phyloP scores from a whole-genome alignment of 2,329 filamentous ascomycete genomes.

The Fusarium redolens region DNA sequence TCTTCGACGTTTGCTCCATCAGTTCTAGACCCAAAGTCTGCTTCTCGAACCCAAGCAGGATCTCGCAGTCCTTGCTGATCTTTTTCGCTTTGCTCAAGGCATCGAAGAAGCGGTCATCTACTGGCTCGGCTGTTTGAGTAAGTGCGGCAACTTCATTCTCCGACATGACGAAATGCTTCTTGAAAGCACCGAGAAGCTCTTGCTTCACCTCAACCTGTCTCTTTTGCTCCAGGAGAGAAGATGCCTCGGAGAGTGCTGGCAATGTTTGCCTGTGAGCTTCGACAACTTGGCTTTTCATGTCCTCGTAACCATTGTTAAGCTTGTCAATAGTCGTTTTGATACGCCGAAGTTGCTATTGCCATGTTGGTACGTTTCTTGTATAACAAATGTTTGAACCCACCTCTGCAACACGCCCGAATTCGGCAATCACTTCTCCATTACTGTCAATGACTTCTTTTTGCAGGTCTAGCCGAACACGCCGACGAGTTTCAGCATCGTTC shows the following conservation, averaged over 20 bases:
- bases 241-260: slow-evolving; percentile 81
- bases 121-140: slow-evolving; percentile 81
- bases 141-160: slow-evolving; percentile 82
- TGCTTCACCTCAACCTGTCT: slow-evolving; percentile 83
- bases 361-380: slow-evolving; percentile 41
- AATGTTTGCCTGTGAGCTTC: slow-evolving; percentile 80
- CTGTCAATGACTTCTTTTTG: slow-evolving; percentile 94
- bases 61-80: slow-evolving; percentile 88
- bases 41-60: slow-evolving; percentile 89
- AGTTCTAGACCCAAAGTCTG: slow-evolving; percentile 89
- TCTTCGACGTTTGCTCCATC: slow-evolving; percentile 89
- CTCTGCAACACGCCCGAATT: slow-evolving; percentile 91
- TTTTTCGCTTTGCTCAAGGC: slow-evolving; percentile 83
- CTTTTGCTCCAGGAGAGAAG: slow-evolving; percentile 77
- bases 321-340: slow-evolving; percentile 83
- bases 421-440: slow-evolving; percentile 87
- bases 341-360: slow-evolving; percentile 80
- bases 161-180: slow-evolving; percentile 83
- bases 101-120: slow-evolving; percentile 87
- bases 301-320: slow-evolving; percentile 82
- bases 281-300: slow-evolving; percentile 82
- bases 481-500: slow-evolving; percentile 82
- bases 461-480: slow-evolving; percentile 82
- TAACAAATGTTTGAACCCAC: slow-evolving; percentile 60
- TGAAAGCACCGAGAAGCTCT: slow-evolving; percentile 80